Base-by-base conservation (phyloP, 140 eudicot species). In the Bidens hawaiensis region DNA sequence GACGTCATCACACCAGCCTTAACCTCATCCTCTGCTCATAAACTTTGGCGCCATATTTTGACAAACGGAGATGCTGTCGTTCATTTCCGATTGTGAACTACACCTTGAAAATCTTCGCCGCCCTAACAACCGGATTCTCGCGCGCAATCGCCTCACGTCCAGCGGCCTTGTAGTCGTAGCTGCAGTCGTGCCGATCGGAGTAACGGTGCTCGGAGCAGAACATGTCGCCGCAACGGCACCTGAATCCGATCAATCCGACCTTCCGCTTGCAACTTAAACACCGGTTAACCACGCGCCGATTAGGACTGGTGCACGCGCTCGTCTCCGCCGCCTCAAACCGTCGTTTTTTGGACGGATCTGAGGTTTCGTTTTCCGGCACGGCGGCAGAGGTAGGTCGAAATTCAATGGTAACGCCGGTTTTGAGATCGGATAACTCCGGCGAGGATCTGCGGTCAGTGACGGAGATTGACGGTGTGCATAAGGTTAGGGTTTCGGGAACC, bases 111-210 rank as follows among this genome's bases (percentile, higher is more conserved):
- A 78, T 72, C 72, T 78, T 78, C 26, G 79, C 83, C 3, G 83
- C 79, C 17, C 71, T 73, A 10, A 77, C 75, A 17, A 77, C 74
- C 54, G 82, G 82, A 72, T 77, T 77, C 36, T 77, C 82, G 24
- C 78, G 57, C 9, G 52, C 73, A 9, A 78, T 78, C 41, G 79
- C 83, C 25, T 78, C 79, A 5, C 83, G 76, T 2, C 83, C 83
- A 6, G 79, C 83, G 1, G 76, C 69, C 16, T 73, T 73, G 46
- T 78, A 78, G 43, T 78, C 49, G 26, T 48, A 48, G 54, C 54
- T 48, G 19, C 54, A 48, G 54, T 19, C 54, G 11, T 48, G 54
- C 2, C 70, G 76, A 53, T 71, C 69, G 17, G 76, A 51, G 15
- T 71, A 71, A 6, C 76, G 53, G 23, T 71, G 76, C 42, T 71